Conservation (phyloP, 2,329 filamentous ascomycete species). For the Pseudogymnoascus sp. region DNA sequence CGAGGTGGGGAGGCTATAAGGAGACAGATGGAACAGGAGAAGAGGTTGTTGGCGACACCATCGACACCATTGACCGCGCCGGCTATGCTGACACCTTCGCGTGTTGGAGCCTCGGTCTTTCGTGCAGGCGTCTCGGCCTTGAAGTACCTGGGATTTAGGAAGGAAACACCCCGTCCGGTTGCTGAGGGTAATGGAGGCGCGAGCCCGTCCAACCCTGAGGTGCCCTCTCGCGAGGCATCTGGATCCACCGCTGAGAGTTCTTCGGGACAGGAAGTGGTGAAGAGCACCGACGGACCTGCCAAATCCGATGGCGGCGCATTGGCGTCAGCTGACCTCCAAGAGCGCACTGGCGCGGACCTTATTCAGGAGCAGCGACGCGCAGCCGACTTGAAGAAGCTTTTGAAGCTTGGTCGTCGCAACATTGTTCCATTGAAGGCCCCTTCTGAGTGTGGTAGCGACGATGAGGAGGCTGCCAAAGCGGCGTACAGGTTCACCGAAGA, state of each 20-base stretch:
- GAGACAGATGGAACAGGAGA: neutral
- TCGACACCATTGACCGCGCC: neutral
- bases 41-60: neutral
- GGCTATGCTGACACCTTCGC: neutral
- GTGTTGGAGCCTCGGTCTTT: neutral
- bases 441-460: neutral
- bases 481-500: conserved; percentile 3
- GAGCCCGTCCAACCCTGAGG: neutral
- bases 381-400: neutral
- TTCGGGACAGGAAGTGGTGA: neutral
- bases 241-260: neutral
- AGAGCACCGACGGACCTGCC: neutral
- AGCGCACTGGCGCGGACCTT: neutral
- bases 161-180: neutral
- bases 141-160: conserved; percentile 2
- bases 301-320: neutral
- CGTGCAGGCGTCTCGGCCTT: neutral
- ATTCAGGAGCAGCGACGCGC: neutral
- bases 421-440: neutral
- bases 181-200: neutral
- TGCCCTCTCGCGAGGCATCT: neutral
- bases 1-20: conserved; percentile 2
- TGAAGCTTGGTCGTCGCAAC: neutral
- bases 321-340: neutral
- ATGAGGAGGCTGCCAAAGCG: conserved; percentile 5